Evolutionary conservation across 768 basidiomycete genomes (phyloP).

Genomic region (Hygrophorus pudorinus): DNA sequence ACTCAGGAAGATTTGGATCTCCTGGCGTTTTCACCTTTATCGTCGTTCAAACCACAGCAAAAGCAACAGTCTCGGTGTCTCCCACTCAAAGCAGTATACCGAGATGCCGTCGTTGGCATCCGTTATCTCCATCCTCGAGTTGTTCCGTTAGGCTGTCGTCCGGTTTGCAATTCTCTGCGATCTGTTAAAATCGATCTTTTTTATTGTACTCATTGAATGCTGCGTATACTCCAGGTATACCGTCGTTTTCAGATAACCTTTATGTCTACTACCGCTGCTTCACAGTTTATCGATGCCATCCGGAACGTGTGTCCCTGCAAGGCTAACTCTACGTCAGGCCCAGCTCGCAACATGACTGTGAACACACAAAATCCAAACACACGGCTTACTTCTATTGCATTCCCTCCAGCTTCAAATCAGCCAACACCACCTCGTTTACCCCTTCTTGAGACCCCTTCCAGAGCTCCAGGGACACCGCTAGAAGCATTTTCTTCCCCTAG

Average conservation of each 20-base stretch:
- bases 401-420: not conserved
- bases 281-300: constrained; percentile 53
- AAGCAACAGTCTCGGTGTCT: constrained; percentile 38
- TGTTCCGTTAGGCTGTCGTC: not conserved
- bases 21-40: constrained; percentile 42
- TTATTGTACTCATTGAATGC: not conserved
- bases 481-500: constrained; percentile 8
- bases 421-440: not conserved
- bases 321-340: constrained; percentile 30
- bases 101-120: constrained; percentile 63
- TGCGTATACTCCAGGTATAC: constrained; percentile 36
- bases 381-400: not conserved
- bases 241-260: constrained; percentile 75
- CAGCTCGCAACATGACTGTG: not conserved
- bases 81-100: constrained; percentile 75
- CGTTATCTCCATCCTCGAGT: constrained; percentile 51
- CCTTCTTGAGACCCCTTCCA: constrained; percentile 2
- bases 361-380: not conserved
- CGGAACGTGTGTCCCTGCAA: constrained; percentile 69
- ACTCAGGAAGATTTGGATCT: constrained; percentile 71
- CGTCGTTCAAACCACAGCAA: constrained; percentile 10
- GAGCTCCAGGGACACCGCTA: not conserved
- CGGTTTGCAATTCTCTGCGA: not conserved
- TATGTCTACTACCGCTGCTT: constrained; percentile 32
- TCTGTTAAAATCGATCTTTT: not conserved